phyloP scores from a whole-genome alignment of 176 grass and related monocot species.

The Triticum monococcum region DNA sequence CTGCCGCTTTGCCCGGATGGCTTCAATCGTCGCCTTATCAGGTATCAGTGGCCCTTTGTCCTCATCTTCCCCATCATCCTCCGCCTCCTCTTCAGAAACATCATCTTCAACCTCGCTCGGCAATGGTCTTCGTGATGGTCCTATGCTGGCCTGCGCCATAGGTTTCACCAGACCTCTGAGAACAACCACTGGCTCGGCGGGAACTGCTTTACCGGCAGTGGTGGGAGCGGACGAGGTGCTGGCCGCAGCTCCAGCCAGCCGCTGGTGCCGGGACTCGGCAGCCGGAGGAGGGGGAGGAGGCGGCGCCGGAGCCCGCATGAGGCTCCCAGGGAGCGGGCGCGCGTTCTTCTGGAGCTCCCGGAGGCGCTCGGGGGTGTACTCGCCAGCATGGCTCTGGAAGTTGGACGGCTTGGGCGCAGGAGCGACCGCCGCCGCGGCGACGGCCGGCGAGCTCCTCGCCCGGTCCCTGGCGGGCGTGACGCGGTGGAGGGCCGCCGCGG shows the following conservation, averaged over 20 bases:
- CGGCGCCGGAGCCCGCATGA: slow-evolving; percentile 22
- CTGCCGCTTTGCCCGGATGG: slow-evolving; percentile 81
- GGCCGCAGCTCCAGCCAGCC: slow-evolving; percentile 4
- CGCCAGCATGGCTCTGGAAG: slow-evolving; percentile 77
- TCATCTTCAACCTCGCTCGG: slow-evolving; percentile 29
- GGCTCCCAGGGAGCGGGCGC: slow-evolving; percentile 65
- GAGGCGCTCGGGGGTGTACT: slow-evolving; percentile 91
- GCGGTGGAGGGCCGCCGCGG: slow-evolving; percentile 51
- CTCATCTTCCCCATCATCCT: slow-evolving; percentile 31
- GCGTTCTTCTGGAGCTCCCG: slow-evolving; percentile 97
- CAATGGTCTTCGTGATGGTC: slow-evolving; percentile 20
- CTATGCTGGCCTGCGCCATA: slow-evolving; percentile 36
- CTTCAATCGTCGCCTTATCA: slow-evolving; percentile 74
- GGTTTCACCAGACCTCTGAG: slow-evolving; percentile 91
- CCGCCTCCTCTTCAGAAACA: slow-evolving; percentile 43
- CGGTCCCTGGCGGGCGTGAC: slow-evolving; percentile 58
- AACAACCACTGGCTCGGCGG: slow-evolving; percentile 53
- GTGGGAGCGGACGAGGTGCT: slow-evolving; percentile 1
- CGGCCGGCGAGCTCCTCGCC: slow-evolving; percentile 26
- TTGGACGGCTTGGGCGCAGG: slow-evolving; percentile 65
- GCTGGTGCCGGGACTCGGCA: slow-evolving; percentile 27
- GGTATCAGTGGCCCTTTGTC: slow-evolving; percentile 58
- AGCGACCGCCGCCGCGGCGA: neutral
- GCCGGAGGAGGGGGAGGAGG: slow-evolving; percentile 11
- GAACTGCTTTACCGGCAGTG: neutral